Evolutionary conservation across 371 early-diverging fungal species (phyloP), one percentile per base, ranked within the genome.

Genomic region (Mortierella sp.): DNA sequence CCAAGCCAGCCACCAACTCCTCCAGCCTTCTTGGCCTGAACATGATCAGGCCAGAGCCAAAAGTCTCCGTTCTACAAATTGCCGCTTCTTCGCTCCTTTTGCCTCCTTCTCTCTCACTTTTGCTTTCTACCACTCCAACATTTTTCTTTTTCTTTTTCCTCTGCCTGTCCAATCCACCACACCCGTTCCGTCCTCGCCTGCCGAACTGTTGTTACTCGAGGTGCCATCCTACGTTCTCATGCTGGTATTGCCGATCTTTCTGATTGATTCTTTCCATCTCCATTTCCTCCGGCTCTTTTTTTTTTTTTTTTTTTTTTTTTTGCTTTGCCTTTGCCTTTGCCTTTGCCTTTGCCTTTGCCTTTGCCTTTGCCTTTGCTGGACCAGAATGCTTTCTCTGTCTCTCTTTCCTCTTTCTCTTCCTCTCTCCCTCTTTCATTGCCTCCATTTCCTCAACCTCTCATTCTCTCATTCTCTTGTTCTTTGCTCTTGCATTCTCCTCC

Each of bases 1-100:
- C n/a, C n/a, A n/a, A n/a, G 37, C 37, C 37, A 37, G 37, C 37
- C 44, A 66, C 53, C 67, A 51, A 59, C 52, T 59, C 67, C 52
- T 11, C 7, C 56, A 46, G 19, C 46, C 45, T 28, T 23, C 37
- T 67, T 26, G 44, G n/a, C 48, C 68, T 55, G 56, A 37, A 5
- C 37, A 37, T 37, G 37, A 5, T 9, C 37, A 9, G 37, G 37
- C 9, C 37, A 37, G 3, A 37, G 37, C 37, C 37, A 9, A 60
- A 60, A 60, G 60, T n/a, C 16, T 4, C 7, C 19, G 11, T 25
- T 30, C 21, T 29, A 26, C 45, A 5, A 46, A 26, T 7, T 11
- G 29, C 12, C 16, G 51, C 6, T 14, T 25, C 37, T 26, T 15
- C n/a, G 45, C 25, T 46, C 45, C 47, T 57, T 59, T 50, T 48